A percentile compares a stretch with the other conserved stretches of the same genome.
phyloP scores from a whole-genome alignment of 2,329 filamentous ascomycete genomes.

The Pseudovirgaria hyperparasitica region DNA sequence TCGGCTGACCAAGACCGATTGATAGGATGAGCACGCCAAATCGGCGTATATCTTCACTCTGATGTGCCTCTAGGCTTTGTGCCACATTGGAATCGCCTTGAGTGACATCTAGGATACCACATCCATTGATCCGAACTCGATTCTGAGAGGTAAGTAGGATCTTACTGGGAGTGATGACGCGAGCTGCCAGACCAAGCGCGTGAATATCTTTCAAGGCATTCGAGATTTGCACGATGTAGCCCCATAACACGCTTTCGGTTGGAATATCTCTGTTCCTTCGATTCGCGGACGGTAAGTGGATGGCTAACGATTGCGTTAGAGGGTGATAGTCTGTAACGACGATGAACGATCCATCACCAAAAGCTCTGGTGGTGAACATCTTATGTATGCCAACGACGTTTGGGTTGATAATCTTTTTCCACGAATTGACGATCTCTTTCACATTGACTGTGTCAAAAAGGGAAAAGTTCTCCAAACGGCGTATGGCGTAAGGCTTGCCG shows the following conservation, averaged over 20 bases:
- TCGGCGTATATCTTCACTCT: slow-evolving; percentile 75
- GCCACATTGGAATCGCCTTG: slow-evolving; percentile 66
- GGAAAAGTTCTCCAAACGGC: slow-evolving; percentile 78
- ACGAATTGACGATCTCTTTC: slow-evolving; percentile 78
- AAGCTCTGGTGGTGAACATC: slow-evolving; percentile 84
- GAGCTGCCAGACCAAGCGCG: slow-evolving; percentile 63
- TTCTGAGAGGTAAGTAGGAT: slow-evolving; percentile 85
- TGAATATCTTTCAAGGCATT: slow-evolving; percentile 84
- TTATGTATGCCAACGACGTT: slow-evolving; percentile 80
- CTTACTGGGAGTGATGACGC: slow-evolving; percentile 77
- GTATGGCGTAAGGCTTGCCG: slow-evolving; percentile 74
- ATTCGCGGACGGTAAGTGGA: slow-evolving; percentile 40
- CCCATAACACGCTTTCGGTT: slow-evolving; percentile 81
- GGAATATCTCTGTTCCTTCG: slow-evolving; percentile 34
- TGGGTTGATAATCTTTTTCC: slow-evolving; percentile 73
- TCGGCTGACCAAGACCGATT: no score
- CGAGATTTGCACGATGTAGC: slow-evolving; percentile 82
- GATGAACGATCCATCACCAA: slow-evolving; percentile 88
- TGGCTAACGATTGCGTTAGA: slow-evolving; percentile 75
- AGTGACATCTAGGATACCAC: slow-evolving; percentile 79
- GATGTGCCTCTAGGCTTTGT: slow-evolving; percentile 58
- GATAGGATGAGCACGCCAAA: slow-evolving; percentile 78
- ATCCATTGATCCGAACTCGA: slow-evolving; percentile 75
- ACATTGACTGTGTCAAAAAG: slow-evolving; percentile 87
- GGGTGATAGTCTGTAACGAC: slow-evolving; percentile 92